Percentiles rank a stretch among this genome's conserved stretches.
phyloP scores from a whole-genome alignment of 768 basidiomycete genomes.

The Gloeostereum incarnatum region DNA sequence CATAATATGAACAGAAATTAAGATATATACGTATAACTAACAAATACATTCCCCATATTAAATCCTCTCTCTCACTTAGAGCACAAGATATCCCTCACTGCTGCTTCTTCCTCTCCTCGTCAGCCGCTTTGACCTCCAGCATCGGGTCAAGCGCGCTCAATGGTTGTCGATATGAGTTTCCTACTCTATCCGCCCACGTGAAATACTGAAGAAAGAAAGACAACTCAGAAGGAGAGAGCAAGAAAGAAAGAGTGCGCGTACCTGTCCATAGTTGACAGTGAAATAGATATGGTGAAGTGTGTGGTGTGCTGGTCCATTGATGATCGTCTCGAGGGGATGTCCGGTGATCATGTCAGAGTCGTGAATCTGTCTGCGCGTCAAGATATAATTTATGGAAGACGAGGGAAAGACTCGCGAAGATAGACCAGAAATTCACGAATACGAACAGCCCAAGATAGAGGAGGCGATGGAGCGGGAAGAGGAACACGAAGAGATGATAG shows the following conservation, averaged over 20 bases:
- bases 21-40: no score
- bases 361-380: conserved; percentile 94
- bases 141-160: conserved; percentile 78
- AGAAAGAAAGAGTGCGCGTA: conserved; percentile 19
- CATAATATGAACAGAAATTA: no score
- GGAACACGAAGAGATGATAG: conserved; percentile 85
- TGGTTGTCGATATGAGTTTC: conserved; percentile 87
- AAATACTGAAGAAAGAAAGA: conserved; percentile 64
- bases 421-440: conserved; percentile 89
- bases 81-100: no score
- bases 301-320: conserved; percentile 99
- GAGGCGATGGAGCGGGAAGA: conserved; percentile 85
- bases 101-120: background rate
- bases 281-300: conserved; percentile 96
- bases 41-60: no score
- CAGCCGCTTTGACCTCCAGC: conserved; percentile 42
- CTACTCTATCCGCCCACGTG: conserved; percentile 83
- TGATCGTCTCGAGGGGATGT: conserved; percentile 75
- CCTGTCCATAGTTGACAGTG: conserved; percentile 93
- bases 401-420: conserved; percentile 54
- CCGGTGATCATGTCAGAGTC: conserved; percentile 99
- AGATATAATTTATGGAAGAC: background rate
- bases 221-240: conserved; percentile 4
- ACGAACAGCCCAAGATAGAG: conserved; percentile 84
- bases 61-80: no score